Percentiles rank a stretch among this genome's conserved stretches.
Conservation (phyloP, 768 basidiomycete genomes). For the Lentinus tigrinus region DNA sequence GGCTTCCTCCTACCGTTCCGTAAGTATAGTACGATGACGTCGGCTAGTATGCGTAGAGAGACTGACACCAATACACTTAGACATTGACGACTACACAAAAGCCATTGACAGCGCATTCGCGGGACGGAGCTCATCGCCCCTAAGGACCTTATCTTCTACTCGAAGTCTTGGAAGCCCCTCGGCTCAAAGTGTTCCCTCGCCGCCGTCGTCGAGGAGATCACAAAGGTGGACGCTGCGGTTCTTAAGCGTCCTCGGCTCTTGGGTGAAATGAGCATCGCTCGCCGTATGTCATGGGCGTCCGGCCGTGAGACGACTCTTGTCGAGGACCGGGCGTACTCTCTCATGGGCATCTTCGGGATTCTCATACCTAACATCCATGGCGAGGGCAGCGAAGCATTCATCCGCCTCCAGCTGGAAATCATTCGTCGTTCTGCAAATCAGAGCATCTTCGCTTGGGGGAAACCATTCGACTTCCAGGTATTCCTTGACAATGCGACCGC, state of each 20-base stretch:
- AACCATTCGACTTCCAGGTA: neutral
- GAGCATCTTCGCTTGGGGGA: slow-evolving; percentile 11
- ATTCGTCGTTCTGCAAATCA: neutral
- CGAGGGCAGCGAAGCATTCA: slow-evolving; percentile 6
- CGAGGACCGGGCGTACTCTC: slow-evolving; percentile 14
- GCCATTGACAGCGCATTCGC: slow-evolving; percentile 2
- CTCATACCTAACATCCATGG: slow-evolving; percentile 8
- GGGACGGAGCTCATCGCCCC: slow-evolving; percentile 16
- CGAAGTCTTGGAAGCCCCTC: neutral
- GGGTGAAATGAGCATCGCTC: slow-evolving; percentile 3
- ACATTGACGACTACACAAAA: neutral
- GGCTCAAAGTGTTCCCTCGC: slow-evolving; percentile 2
- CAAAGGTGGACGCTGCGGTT: neutral
- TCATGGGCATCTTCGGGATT: slow-evolving; percentile 16
- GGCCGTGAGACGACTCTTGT: neutral
- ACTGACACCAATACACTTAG: slow-evolving; percentile 46
- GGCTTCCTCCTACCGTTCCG: slow-evolving; percentile 94
- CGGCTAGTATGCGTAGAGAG: neutral
- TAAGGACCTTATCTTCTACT: slow-evolving; percentile 3
- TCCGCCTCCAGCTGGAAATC: slow-evolving; percentile 13
- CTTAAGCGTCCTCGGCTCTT: neutral
- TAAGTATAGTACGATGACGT: slow-evolving; percentile 39
- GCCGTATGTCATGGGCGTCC: slow-evolving; percentile 16
- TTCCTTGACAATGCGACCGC: neutral
- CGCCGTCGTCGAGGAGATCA: slow-evolving; percentile 1